phyloP scores from a whole-genome alignment of 2,329 filamentous ascomycete genomes.

The Cercospora canescens region DNA sequence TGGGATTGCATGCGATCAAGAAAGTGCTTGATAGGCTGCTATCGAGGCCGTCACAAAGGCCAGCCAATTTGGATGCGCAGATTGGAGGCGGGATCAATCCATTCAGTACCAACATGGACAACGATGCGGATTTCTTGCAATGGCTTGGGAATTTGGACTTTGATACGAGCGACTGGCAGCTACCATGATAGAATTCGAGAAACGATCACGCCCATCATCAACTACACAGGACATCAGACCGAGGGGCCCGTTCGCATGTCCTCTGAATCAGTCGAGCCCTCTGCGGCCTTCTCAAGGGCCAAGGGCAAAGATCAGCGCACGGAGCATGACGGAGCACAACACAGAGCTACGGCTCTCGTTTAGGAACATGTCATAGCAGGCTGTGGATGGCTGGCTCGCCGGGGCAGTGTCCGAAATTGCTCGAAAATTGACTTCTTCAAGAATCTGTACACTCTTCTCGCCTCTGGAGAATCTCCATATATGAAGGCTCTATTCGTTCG shows the following conservation, averaged over 20 bases:
- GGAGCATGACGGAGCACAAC: background rate
- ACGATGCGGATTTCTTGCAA: constrained; percentile 25
- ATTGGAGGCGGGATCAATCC: background rate
- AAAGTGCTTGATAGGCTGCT: constrained; percentile 25
- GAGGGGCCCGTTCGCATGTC: too few species aligned
- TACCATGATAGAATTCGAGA: background rate
- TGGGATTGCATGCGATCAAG: constrained; percentile 23
- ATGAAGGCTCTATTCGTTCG: background rate
- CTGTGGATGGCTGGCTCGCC: too few species aligned
- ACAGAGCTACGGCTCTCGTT: background rate
- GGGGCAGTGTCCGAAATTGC: background rate
- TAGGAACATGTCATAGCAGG: background rate
- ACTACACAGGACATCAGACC: too few species aligned
- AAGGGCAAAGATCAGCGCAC: too few species aligned
- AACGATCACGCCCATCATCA: too few species aligned
- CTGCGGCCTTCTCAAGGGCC: too few species aligned
- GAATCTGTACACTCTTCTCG: background rate
- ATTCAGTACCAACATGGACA: constrained; percentile 19
- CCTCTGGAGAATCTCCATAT: background rate
- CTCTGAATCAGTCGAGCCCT: too few species aligned
- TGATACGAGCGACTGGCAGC: constrained; percentile 12
- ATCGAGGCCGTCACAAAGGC: constrained; percentile 1
- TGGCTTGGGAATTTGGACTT: constrained; percentile 24
- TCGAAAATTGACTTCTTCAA: background rate
- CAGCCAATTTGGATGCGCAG: constrained; percentile 1